Conservation (phyloP, 495 filamentous ascomycete species). For the Sporormia fimetaria region DNA sequence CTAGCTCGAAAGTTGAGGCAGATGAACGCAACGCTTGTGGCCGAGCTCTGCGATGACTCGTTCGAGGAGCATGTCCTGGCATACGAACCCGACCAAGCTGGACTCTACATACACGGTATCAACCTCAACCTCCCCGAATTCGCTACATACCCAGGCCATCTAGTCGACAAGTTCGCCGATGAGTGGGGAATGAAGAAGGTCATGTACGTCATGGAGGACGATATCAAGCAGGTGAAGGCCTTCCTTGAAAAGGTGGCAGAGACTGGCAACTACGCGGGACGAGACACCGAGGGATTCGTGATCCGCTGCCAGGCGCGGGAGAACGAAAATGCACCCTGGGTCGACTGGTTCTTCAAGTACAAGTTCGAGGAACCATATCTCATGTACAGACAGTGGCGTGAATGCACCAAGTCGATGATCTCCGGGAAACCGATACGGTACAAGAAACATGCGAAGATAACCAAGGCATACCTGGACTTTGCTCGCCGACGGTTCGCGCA, state of each 20-base stretch:
- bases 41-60: slow-evolving; percentile 88
- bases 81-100: slow-evolving; percentile 71
- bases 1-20: slow-evolving; percentile 61
- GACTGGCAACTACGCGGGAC: slow-evolving; percentile 73
- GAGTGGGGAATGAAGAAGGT: slow-evolving; percentile 90
- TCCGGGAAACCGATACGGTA: slow-evolving; percentile 57
- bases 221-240: slow-evolving; percentile 55
- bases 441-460: slow-evolving; percentile 82
- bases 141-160: slow-evolving; percentile 62
- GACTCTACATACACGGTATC: slow-evolving; percentile 89
- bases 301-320: slow-evolving; percentile 69
- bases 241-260: slow-evolving; percentile 79
- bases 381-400: slow-evolving; percentile 97
- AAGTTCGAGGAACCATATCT: slow-evolving; percentile 98
- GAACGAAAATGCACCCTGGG: slow-evolving; percentile 39
- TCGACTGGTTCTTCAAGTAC: slow-evolving; percentile 99
- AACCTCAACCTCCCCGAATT: slow-evolving; percentile 90
- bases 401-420: slow-evolving; percentile 88
- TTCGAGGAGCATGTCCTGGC: slow-evolving; percentile 97
- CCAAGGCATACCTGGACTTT: slow-evolving; percentile 77
- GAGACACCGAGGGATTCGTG: slow-evolving; percentile 94
- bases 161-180: slow-evolving; percentile 81
- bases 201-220: slow-evolving; percentile 64
- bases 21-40: slow-evolving; percentile 85
- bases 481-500: slow-evolving; percentile 59